Conservation (phyloP, 2,329 filamentous ascomycete genomes). For the Sordariomycetes sp. region DNA sequence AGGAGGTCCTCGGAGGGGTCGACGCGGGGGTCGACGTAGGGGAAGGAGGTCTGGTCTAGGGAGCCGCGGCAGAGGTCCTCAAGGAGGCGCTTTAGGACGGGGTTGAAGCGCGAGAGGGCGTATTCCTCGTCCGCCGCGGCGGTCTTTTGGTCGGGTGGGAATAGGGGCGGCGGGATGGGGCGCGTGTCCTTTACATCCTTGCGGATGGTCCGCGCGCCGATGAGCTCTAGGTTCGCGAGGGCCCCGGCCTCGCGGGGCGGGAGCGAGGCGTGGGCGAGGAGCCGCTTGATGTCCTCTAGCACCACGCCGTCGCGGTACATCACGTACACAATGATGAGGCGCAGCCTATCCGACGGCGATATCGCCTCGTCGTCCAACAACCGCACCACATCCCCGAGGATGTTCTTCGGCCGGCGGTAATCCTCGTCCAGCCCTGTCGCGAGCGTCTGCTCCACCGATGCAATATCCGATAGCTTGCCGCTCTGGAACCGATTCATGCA, state of each 20-base stretch:
- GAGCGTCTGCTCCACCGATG: slow-evolving; percentile 78
- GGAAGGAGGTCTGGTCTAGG: slow-evolving; percentile 54
- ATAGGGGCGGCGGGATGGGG: slow-evolving; percentile 52
- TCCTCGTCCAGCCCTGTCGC: slow-evolving; percentile 91
- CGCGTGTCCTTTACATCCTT: slow-evolving; percentile 59
- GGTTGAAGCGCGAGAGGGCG: slow-evolving; percentile 75
- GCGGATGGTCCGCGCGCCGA: slow-evolving; percentile 62
- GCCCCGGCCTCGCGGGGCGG: slow-evolving; percentile 60
- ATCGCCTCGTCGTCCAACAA: slow-evolving; percentile 79
- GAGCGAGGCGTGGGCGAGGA: slow-evolving; percentile 72
- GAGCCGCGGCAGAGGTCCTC: slow-evolving; percentile 57
- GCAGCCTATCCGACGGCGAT: slow-evolving; percentile 59
- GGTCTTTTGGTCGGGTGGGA: slow-evolving; percentile 36
- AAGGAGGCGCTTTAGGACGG: slow-evolving; percentile 69
- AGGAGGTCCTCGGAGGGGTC: slow-evolving; percentile 47
- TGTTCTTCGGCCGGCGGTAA: slow-evolving; percentile 76
- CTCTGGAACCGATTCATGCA: slow-evolving; percentile 89
- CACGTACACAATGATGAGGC: slow-evolving; percentile 74
- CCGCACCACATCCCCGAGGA: slow-evolving; percentile 73
- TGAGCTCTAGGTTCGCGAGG: slow-evolving; percentile 64
- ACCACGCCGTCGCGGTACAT: slow-evolving; percentile 80
- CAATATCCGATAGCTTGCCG: slow-evolving; percentile 75
- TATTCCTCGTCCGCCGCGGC: slow-evolving; percentile 58
- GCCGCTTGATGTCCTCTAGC: slow-evolving; percentile 67
- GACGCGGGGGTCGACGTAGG: slow-evolving; percentile 58